Percentiles rank a stretch among this genome's conserved stretches.
phyloP scores from a whole-genome alignment of 2,329 filamentous ascomycete species.

The Arthrobotrys sinensis region DNA sequence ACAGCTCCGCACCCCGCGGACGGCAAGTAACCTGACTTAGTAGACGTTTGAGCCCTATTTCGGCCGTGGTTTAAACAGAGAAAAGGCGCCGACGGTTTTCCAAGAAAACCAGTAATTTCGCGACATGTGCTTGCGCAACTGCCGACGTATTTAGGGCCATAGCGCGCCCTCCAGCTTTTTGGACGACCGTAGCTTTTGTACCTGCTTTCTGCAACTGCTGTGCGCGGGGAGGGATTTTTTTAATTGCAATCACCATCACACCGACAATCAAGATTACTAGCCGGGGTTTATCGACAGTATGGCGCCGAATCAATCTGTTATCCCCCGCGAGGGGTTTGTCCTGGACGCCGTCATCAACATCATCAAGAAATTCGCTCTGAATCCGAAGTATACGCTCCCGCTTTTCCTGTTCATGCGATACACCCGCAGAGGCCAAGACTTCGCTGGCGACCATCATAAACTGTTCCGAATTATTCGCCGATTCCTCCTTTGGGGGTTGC shows the following conservation, averaged over 20 bases:
- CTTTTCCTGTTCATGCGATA: constrained; percentile 76
- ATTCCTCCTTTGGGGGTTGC: constrained; percentile 72
- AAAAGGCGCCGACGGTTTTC: constrained; percentile 17
- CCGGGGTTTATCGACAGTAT: constrained; percentile 12
- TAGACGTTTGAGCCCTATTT: constrained; percentile 31
- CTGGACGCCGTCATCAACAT: constrained; percentile 54
- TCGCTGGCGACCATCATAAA: constrained; percentile 72
- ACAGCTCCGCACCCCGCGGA: constrained; percentile 42
- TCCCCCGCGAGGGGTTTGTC: constrained; percentile 58
- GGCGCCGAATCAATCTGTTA: constrained; percentile 53
- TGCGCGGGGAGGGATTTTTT: background rate
- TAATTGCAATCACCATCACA: background rate
- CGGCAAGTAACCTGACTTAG: background rate
- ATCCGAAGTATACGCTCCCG: constrained; percentile 76
- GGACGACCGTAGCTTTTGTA: background rate
- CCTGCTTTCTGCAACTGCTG: constrained; percentile 7
- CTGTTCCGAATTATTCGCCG: constrained; percentile 72
- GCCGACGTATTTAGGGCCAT: constrained; percentile 46
- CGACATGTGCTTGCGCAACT: constrained; percentile 54
- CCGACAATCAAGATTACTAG: background rate
- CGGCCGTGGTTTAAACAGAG: constrained; percentile 56
- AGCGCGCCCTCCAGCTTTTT: constrained; percentile 25
- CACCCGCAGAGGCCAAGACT: constrained; percentile 75
- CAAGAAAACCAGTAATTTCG: constrained; percentile 2
- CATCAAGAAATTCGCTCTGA: constrained; percentile 75